Base-by-base conservation (phyloP, 352 stramenopile genomes). In the Phytophthora fragariaefolia region DNA sequence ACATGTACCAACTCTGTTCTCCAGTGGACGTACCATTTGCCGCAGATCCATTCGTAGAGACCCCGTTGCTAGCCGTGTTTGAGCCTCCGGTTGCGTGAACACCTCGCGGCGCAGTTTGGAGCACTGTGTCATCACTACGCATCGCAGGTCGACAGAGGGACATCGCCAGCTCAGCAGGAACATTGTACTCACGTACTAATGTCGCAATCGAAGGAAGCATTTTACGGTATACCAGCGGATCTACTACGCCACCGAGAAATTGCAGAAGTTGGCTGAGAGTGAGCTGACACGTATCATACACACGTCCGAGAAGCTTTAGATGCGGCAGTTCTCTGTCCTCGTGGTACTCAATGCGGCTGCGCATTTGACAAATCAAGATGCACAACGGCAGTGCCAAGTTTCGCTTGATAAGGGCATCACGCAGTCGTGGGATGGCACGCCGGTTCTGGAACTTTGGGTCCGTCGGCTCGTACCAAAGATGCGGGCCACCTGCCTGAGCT, bases 261-360 rank as follows among this genome's bases (percentile, higher is more conserved):
- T 95, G 83, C n/a, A 96, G 59, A 20, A 97, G 72, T 63, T 97
- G 89, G 32, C 79, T 95, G 3, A 96, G 68, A 22, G 89, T 94
- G 76, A 94, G 86, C 57, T 96, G 88, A 7, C 78, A 94, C 22
- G 82, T 95, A 65, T 97, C 89, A 47, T 90, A 96, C 54, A 93
- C 76, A 18, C 83, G 70, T 7, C 87, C 87, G 12, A 96, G 76
- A 15, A 92, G 61, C 71, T 97, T 97, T 12, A 97, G 52, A 48
- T 97, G 87, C 18, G 62, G 78, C 23, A 82, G 45, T 4, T 52
- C 50, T 52, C 46, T 62, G 56, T 89, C 79, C 38, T 93, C 85
- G 51, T 92, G 73, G 54, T 88, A 91, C 65, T 95, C 86, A 58
- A 96, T 96, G 40, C 83, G 84, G 59, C 83, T 89, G 43, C 88